Base-by-base conservation (phyloP, 208 protist species). In the Strigomonas culicis region DNA sequence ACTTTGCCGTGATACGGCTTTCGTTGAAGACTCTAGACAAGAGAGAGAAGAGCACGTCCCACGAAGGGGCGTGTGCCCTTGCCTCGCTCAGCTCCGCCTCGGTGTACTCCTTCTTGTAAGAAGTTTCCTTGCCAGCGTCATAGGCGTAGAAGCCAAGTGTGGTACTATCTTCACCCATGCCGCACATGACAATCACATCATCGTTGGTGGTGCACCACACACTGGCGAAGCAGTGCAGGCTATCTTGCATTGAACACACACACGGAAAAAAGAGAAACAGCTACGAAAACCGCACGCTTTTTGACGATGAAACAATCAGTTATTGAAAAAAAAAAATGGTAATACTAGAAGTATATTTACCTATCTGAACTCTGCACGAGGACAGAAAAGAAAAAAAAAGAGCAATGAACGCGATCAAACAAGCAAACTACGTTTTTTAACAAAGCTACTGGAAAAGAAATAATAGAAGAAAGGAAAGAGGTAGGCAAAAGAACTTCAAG, bases 41-140 rank as follows among this genome's bases (percentile, higher is more conserved):
- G 28, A 70, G 61, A 7, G 68, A 58, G 51, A 96, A 96, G 63
- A 96, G 93, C 11, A 15, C 49, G 6, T 55, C 44, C 86, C 87
- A 94, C 30, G 75, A 72, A 4, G 74, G 32, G 47, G 80, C 78
- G 19, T 73, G 69, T n/a, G 81, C 66, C 10, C 46, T 68, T 21
- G 84, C 58, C 4, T 61, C 51, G 3, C 28, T 44, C 55, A 94
- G 69, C 10, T 39, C 55, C 13, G 31, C 59, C 59, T 92, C 79
- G 63, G 78, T 72, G 64, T 84, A 78, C 36, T 78, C 69, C 43
- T 70, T 66, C 30, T 78, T 47, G 64, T 85, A 96, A 36, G 72
- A 91, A 0, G 52, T 53, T 4, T 77, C 75, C 3, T 43, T 59
- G 19, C 63, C 28, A 30, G 50, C 58, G 17, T 76, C 66, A 51